phyloP scores from a whole-genome alignment of 108 stramenopile genomes.

The Epipyxis sp. region DNA sequence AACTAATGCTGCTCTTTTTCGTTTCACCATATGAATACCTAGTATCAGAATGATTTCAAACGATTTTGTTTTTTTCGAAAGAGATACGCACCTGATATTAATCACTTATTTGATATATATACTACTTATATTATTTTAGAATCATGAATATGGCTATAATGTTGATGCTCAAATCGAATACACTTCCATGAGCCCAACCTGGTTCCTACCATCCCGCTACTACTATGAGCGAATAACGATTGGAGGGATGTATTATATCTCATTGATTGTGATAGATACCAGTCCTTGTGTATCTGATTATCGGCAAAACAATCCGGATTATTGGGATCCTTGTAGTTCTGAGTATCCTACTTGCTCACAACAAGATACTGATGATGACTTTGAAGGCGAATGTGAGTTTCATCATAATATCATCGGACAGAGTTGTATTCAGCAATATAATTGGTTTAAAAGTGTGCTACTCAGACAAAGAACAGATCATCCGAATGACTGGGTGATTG shows the following conservation, averaged over 20 bases:
- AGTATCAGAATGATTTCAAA: too few relatives aligned
- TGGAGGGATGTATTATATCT: not conserved
- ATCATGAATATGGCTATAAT: slow-evolving; percentile 36
- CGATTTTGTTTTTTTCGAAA: too few relatives aligned
- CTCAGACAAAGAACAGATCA: not conserved
- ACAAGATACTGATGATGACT: slow-evolving; percentile 14
- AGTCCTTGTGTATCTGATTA: slow-evolving; percentile 26
- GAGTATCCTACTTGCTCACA: slow-evolving; percentile 27
- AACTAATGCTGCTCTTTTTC: too few relatives aligned
- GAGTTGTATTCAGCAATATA: slow-evolving; percentile 13
- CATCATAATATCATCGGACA: slow-evolving; percentile 20
- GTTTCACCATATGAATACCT: too few relatives aligned
- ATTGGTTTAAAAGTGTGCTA: slow-evolving; percentile 15
- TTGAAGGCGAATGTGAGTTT: slow-evolving; percentile 27
- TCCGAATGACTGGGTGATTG: slow-evolving; percentile 30
- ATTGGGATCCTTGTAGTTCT: slow-evolving; percentile 30
- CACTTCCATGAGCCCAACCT: not conserved
- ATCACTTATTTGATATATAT: too few relatives aligned
- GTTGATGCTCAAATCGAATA: slow-evolving; percentile 25
- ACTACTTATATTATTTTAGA: slow-evolving; percentile 19
- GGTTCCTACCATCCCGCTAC: slow-evolving; percentile 6
- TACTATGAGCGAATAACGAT: slow-evolving; percentile 2
- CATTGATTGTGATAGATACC: slow-evolving; percentile 22
- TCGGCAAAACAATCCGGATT: slow-evolving; percentile 3
- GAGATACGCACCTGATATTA: too few relatives aligned